phyloP scores from a whole-genome alignment of 108 stramenopile genomes.

The Skeletonema menzelii region DNA sequence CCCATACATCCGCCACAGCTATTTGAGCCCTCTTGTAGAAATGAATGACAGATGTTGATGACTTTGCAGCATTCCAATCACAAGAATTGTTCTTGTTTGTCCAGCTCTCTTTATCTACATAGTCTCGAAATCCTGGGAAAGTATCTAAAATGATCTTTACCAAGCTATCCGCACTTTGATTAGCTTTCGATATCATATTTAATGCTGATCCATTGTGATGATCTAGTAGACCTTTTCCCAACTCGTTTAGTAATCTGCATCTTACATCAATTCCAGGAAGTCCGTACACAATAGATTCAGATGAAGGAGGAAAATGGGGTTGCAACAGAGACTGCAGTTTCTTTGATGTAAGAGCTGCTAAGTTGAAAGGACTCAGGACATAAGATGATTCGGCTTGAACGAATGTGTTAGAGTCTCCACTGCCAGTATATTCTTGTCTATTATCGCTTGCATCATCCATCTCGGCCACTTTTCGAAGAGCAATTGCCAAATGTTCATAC shows the following conservation, averaged over 20 bases:
- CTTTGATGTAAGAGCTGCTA: constrained; percentile 52
- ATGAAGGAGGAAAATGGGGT: constrained; percentile 40
- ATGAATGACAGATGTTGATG: constrained; percentile 32
- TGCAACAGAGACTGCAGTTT: constrained; percentile 45
- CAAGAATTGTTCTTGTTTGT: not conserved
- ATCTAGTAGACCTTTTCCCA: constrained; percentile 58
- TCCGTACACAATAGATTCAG: constrained; percentile 13
- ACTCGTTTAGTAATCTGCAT: constrained; percentile 71
- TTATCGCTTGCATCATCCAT: constrained; percentile 44
- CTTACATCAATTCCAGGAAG: constrained; percentile 65
- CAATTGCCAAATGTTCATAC: constrained; percentile 86
- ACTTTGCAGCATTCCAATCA: constrained; percentile 31
- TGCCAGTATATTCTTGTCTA: not conserved
- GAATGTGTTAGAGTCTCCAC: not conserved
- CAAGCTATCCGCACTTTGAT: constrained; percentile 56
- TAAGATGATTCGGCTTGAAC: constrained; percentile 42
- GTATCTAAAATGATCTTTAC: constrained; percentile 58
- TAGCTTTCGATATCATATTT: constrained; percentile 57
- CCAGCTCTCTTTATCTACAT: constrained; percentile 13
- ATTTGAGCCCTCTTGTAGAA: constrained; percentile 95
- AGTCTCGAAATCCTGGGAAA: constrained; percentile 90
- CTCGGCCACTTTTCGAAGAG: constrained; percentile 74
- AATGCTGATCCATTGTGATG: constrained; percentile 64
- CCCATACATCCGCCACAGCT: constrained; percentile 86
- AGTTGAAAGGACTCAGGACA: constrained; percentile 58